Base-by-base conservation (phyloP, 805 yeast genomes). In the Scheffersomyces amazonensis region DNA sequence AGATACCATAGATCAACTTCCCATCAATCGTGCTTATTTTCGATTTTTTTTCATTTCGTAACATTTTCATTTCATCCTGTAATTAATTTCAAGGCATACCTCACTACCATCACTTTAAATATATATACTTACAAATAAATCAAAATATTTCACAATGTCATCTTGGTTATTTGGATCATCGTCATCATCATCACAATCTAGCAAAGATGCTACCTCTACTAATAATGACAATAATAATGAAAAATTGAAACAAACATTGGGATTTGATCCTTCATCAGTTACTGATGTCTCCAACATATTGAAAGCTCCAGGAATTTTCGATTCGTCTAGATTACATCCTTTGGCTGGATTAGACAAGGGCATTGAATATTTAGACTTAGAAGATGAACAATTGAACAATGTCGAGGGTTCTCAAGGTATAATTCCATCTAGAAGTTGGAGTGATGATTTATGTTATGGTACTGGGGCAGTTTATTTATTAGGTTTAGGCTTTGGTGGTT, bases 361-460 rank as follows among this genome's bases (percentile, higher is more conserved):
- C 39, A 78, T 93, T 36, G 97, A 93, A 62, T 91, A 81, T 59
- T 67, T 93, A 49, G 96, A 91, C 51, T 72, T 93, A 45, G 97
- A 91, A 53, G 96, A 89, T 48, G 78, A 75, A 51, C 73, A 80
- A 46, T 68, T 89, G 44, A 76, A 80, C 33, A 64, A 76, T n/a
- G 63, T 87, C 53, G 95, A 88, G 54, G 96, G 96, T 28, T 79
- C 95, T 1, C 88, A 87, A 56, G 95, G 96, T 41, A 60, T 91
- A 42, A 76, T 93, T 46, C 96, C 99, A 19, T 85, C 95, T n/a
- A 82, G 97, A 69, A 96, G 95, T 52, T 93, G 96, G 95, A 78
- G 89, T 12, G 99, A 93, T 62, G 98, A 93, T 68, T 75, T 93
- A 48, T 89, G 97, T 76, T 93, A 93, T 64, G 99, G 99, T 51